A percentile compares a stretch with the other conserved stretches of the same genome.
These are phyloP conservation scores for Cercospora berteroae DNA, from an alignment of 2,329 filamentous ascomycete species.

Conservation along the genomic window DNA sequence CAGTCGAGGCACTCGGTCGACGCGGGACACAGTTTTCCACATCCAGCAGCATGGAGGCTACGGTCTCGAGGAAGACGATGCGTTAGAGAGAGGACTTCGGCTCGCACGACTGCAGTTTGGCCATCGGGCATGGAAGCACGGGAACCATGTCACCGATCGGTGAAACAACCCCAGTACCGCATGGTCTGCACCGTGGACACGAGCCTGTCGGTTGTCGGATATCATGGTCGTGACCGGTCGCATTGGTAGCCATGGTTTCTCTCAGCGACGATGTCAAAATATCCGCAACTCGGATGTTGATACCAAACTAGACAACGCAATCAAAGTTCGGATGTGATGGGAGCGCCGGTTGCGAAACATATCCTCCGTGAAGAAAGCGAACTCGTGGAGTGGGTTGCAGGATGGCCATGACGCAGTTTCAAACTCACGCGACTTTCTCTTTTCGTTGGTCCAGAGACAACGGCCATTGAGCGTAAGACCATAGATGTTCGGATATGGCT, in stretches of 20 bases:
- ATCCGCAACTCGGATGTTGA: background rate
- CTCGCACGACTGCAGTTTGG: background rate
- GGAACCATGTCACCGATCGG: background rate
- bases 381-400: background rate
- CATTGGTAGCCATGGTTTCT: background rate
- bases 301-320: background rate
- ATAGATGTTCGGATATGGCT: background rate
- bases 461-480: background rate
- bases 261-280: background rate
- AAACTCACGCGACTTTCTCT: background rate
- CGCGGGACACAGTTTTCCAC: background rate
- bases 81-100: background rate
- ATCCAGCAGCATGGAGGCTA: background rate
- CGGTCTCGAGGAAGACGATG: background rate
- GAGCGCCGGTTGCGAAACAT: background rate
- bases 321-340: background rate
- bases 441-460: background rate
- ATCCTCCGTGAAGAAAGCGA: background rate
- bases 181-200: background rate
- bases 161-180: background rate
- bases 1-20: background rate
- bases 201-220: background rate
- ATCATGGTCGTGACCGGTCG: background rate
- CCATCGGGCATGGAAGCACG: background rate
- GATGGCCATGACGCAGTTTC: background rate